Base-by-base conservation (phyloP, 768 basidiomycete genomes). In the Candolleomyces efflorescens region DNA sequence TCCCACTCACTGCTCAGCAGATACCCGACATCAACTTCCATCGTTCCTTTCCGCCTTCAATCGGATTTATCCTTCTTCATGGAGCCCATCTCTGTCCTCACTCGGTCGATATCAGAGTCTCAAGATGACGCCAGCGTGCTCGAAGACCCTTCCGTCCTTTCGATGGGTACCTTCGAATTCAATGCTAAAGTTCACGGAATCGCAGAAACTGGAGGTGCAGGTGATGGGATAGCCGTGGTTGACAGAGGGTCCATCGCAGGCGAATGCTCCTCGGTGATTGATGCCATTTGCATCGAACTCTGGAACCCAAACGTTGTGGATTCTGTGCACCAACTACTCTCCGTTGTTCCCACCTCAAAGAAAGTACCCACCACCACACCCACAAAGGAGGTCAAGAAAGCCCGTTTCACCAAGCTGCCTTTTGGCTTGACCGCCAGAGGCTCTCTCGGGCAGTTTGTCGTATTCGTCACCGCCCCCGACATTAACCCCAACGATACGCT, bases 391-490 rank as follows among this genome's bases (percentile, higher is more conserved):
- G n/a, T 61, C 26, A 20, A 63, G 55, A 32, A 54, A 18, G 61
- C 74, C 24, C 65, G 74, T 4, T 67, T 79, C 32, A 73, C 76
- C 51, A 62, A 67, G 32, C 69, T 89, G 20, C 83, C 85, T 2
- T 67, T 75, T 11, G 90, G 91, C 1, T 61, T 87, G 27, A 75
- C 78, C 5, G 63, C 79, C 22, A 81, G 85, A 26, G 20, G 87
- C 36, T 79, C 89, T 0, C 61, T 94, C 45, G 81, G 78, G 1
- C 81, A 82, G 37, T 73, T 89, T 47, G 82, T 86, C 24, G 65
- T 90, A 10, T 84, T 90, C 56, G 67, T 93, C 52, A 89, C 90
- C 6, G 83, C 87, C n/a, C 81, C 81, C 37, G 94, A 96, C 67
- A 78, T 94, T 54, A 92, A 92, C 60, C 90, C 90, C 0, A 71